Base-by-base conservation (phyloP, 2,329 filamentous ascomycete species). In the Colletotrichum theobromicola region DNA sequence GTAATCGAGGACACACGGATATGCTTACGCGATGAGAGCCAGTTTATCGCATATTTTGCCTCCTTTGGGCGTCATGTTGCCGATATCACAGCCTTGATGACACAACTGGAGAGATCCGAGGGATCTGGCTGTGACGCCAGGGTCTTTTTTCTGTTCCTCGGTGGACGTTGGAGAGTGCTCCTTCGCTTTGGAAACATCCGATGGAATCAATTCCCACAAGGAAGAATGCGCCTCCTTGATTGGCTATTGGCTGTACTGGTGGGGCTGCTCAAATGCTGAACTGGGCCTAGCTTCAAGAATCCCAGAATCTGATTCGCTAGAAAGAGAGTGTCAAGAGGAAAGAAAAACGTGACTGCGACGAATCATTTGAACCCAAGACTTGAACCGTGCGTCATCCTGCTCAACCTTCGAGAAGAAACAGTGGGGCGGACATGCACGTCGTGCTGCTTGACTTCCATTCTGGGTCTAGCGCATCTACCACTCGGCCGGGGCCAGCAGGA, bases 401-500 rank as follows among this genome's bases (percentile, higher is more conserved):
- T 35, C 60, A 26, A 21, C 8, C 35, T 42, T 16, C 15, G 24
- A 26, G 30, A 35, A 28, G 7, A 34, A 34, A 62, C 1, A 32
- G n/a, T 30, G 67, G 71, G 9, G 12, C 3, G 2, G 0, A 0
- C 15, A 71, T 74, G 72, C 72, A 62, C 67, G 42, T 57, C 30
- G 66, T 83, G 81, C 75, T 76, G 72, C 81, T 81, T 79, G 80
- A 79, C 79, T 84, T 76, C 83, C 79, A 15, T 2, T 76, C 79
- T 46, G 2, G 75, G 82, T 32, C 69, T 84, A 84, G 83, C 30
- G 32, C 15, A 5, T 1, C 12, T 16, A 26, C 26, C 32, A 61
- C 58, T 65, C 34, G 50, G 28, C 62, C 62, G 55, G 57, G 30
- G 21, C 28, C 53, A 37, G 30, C 50, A 30, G 34, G 62, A 53